Conservation (phyloP, 176 grass and related monocot genomes). For the Avena eriantha region DNA sequence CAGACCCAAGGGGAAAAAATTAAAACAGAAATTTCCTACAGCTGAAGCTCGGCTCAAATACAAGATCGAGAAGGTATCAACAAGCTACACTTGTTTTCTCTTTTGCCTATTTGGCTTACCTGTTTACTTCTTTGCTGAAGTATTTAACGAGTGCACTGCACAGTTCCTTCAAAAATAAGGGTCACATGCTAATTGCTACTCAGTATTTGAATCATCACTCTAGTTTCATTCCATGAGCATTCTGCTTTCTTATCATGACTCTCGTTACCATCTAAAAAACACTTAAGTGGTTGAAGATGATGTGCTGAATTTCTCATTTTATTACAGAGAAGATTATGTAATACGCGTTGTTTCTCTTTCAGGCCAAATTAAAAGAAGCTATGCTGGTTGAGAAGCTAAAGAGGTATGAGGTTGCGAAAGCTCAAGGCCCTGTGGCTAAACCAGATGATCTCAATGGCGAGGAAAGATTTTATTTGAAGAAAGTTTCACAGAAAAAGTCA, state of each 20-base stretch:
- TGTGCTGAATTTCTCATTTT: slow-evolving; percentile 21
- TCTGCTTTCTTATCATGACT: background rate
- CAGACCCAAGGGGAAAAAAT: slow-evolving; percentile 81
- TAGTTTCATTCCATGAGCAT: background rate
- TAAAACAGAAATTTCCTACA: slow-evolving; percentile 83
- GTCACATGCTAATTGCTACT: slow-evolving; percentile 16
- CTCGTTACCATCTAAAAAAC: background rate
- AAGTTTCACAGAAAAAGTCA: slow-evolving; percentile 89
- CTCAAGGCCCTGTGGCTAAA: slow-evolving; percentile 68
- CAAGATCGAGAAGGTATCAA: slow-evolving; percentile 89
- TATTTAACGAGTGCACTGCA: background rate
- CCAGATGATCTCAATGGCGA: slow-evolving; percentile 64
- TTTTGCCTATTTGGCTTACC: slow-evolving; percentile 23
- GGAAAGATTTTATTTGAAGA: slow-evolving; percentile 89
- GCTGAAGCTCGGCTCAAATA: slow-evolving; percentile 76
- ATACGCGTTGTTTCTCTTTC: slow-evolving; percentile 24
- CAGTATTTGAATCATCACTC: slow-evolving; percentile 3
- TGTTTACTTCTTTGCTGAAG: slow-evolving; percentile 3
- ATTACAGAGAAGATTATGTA: background rate
- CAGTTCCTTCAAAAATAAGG: background rate
- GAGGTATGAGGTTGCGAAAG: slow-evolving; percentile 74
- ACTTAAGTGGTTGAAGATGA: background rate
- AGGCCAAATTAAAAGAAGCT: slow-evolving; percentile 93
- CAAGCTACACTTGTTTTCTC: background rate
- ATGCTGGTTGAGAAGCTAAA: slow-evolving; percentile 78